Base-by-base conservation (phyloP, 2,329 filamentous ascomycete genomes). In the Sporothrix brasiliensis region DNA sequence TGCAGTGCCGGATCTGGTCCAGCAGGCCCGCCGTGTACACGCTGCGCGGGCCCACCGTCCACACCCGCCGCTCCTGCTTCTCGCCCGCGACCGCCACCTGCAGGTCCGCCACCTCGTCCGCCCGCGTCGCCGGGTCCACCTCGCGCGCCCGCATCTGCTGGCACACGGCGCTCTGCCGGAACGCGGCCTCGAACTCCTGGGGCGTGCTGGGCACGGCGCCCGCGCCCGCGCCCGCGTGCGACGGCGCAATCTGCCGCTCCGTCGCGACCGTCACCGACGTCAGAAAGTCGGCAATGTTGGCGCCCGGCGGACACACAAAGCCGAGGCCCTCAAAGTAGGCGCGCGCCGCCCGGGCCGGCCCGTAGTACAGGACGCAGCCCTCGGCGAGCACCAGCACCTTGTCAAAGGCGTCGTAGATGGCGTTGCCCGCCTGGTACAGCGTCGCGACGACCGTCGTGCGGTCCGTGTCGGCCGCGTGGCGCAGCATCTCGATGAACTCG, bases 11-110 rank as follows among this genome's bases (percentile, higher is more conserved):
- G 1, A 95, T 89, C 79, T 95, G 92, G 5, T 87, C 85, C 56
- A 85, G 80, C 76, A 94, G 91, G 13, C 89, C 91, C 69, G 94
- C 88, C 0, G 92, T 94, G 79, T 93, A 95, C 21, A 67, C 61
- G 53, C 76, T 77, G 50, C 72, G 67, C 14, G 70, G 54, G 3
- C 67, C 60, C 1, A 73, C 73, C 16, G 30, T 53, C 52, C 56
- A 21, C 16, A 30, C 27, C 3, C 56, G 27, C 6, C 60, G 68
- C 21, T 34, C 2, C 30, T 60, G 71, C 63, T 73, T 71, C 63
- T 73, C 69, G 21, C 30, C 54, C 21, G 54, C 21, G 9, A 73
- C 71, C 19, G 58, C 71, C 3, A 11, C 11, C 4, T 19, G 56
- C 7, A 73, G 65, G n/a, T 50, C 14, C 67, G 73, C 44, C 52